These are phyloP conservation scores for Myxozyma melibiosi DNA, from an alignment of 805 yeast species.

Conservation along the genomic window DNA sequence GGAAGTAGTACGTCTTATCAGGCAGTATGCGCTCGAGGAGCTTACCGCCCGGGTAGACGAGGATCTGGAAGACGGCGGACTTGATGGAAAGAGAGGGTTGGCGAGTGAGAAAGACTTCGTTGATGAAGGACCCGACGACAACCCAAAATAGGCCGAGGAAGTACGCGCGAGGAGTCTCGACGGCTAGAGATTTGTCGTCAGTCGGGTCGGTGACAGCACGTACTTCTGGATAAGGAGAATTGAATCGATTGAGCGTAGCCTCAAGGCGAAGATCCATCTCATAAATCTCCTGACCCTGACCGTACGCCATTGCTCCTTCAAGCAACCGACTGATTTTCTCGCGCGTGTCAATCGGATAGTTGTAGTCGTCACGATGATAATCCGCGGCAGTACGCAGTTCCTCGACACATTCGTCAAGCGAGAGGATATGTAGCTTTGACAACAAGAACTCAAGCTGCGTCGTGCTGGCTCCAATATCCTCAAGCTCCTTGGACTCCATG, in stretches of 20 bases:
- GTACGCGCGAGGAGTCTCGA: conserved; percentile 57
- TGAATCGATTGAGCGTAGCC: conserved; percentile 23
- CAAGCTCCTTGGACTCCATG: conserved; percentile 26
- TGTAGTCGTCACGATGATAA: conserved; percentile 18
- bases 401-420: conserved; percentile 45
- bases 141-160: conserved; percentile 56
- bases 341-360: conserved; percentile 5
- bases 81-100: conserved; percentile 58
- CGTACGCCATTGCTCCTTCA: conserved; percentile 17
- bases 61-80: conserved; percentile 65
- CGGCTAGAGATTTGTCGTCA: conserved; percentile 51
- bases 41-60: conserved; percentile 62
- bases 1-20: conserved; percentile 20
- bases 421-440: neutral
- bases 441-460: conserved; percentile 32
- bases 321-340: conserved; percentile 16
- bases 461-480: conserved; percentile 36
- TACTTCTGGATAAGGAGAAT: conserved; percentile 62
- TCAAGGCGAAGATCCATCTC: conserved; percentile 24
- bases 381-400: conserved; percentile 21
- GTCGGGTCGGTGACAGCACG: conserved; percentile 42
- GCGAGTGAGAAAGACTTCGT: conserved; percentile 62
- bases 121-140: conserved; percentile 57
- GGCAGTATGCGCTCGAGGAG: conserved; percentile 30
- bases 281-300: conserved; percentile 17